A percentile compares a stretch with the other conserved stretches of the same genome.
Conservation (phyloP, 2,329 filamentous ascomycete genomes). For the Rhinocladiella similis region DNA sequence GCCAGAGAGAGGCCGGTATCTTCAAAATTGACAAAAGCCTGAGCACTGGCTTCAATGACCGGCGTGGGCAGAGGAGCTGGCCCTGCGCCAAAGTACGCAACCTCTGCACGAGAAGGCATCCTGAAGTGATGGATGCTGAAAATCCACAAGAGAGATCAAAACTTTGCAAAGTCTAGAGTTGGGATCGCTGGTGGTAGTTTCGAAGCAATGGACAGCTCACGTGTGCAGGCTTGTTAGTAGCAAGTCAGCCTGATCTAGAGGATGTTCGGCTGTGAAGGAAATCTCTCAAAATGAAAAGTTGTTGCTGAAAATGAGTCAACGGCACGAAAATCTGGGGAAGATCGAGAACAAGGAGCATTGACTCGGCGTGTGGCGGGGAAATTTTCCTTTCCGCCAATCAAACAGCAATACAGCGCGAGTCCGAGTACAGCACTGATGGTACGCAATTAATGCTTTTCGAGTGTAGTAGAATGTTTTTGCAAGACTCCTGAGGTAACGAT, state of each 20-base stretch:
- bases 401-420: neutral
- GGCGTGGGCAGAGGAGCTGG: conserved; percentile 81
- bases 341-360: neutral
- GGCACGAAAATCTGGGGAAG: conserved; percentile 7
- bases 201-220: too few relatives aligned
- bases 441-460: too few relatives aligned
- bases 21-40: conserved; percentile 79
- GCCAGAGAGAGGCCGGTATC: conserved; percentile 79
- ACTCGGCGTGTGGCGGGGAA: conserved; percentile 7
- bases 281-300: neutral
- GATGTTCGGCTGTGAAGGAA: neutral
- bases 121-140: neutral
- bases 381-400: neutral
- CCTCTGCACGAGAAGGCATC: conserved; percentile 73
- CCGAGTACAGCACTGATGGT: neutral
- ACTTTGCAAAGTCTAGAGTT: neutral
- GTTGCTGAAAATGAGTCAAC: conserved; percentile 5
- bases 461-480: too few relatives aligned
- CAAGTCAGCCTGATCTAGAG: too few relatives aligned
- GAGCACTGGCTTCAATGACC: conserved; percentile 74
- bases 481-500: too few relatives aligned
- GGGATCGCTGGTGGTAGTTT: too few relatives aligned
- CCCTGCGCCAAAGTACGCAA: conserved; percentile 87
- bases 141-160: neutral
- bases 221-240: too few relatives aligned